Base-by-base conservation (phyloP, 1,284 basidiomycete species). In the Mrakiaceae sp. region DNA sequence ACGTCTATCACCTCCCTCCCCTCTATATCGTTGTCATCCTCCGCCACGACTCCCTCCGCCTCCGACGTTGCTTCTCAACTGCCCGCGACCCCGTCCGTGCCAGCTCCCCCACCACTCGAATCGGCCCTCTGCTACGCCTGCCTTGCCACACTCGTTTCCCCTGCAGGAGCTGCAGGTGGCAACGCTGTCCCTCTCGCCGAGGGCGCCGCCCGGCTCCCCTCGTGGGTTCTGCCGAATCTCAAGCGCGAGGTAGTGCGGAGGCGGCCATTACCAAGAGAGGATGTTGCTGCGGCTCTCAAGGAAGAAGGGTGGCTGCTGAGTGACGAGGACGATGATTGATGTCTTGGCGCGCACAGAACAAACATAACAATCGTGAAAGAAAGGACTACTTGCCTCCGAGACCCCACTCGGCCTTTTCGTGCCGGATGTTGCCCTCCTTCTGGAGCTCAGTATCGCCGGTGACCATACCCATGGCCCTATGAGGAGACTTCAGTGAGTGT, bases 81-180 rank as follows among this genome's bases (percentile, higher is more conserved):
- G 27, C 71, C 63, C 69, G 69, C 66, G 63, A 72, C 58, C 64
- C 53, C 14, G 46, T 63, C 40, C 68, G 69, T 59, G 65, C 48
- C 51, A 27, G 10, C 12, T 65, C 12, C 47, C 42, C 63, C 62
- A 55, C 78, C 78, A 7, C 77, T 87, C 40, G 79, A 81, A 1
- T 74, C 78, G 0, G 71, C 78, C 46, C 78, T 90, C 2, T 90
- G 88, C 71, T 90, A 90, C 72, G 79, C 83, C 8, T 90, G 88
- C 70, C 81, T 86, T 66, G 86, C 87, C 4, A 84, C 82, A 0
- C 75, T 89, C 52, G 86, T 85, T 2, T 72, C 73, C n/a, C 67
- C 69, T 27, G 27, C 27, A 2, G 27, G 55, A 50, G 62, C 62
- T n/a, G 55, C 62, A 0, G 57, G 62, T 7, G 60, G 60, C n/a